phyloP scores from a whole-genome alignment of 2,329 filamentous ascomycete genomes.

The Aspergillus versicolor region DNA sequence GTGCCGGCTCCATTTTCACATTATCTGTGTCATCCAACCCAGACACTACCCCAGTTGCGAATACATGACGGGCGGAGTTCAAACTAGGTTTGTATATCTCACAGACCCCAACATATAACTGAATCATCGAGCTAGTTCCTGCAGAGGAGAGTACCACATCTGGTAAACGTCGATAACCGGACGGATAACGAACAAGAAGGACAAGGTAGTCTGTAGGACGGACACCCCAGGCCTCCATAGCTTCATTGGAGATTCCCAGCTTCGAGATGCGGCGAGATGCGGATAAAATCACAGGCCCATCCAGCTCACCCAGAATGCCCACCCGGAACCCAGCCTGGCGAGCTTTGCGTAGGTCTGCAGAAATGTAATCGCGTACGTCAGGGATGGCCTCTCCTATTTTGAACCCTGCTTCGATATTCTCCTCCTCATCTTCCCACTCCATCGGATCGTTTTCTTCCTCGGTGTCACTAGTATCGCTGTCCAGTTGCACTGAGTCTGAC shows the following conservation, averaged over 20 bases:
- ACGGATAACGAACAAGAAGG: conserved; percentile 65
- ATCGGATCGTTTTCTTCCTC: conserved; percentile 34
- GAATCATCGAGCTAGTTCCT: conserved; percentile 26
- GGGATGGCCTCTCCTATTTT: not conserved
- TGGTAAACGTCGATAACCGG: conserved; percentile 62
- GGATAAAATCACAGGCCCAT: conserved; percentile 57
- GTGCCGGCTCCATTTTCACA: conserved; percentile 32
- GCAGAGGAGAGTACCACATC: conserved; percentile 36
- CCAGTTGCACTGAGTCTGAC: conserved; percentile 11
- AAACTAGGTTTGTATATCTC: conserved; percentile 69
- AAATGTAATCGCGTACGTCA: conserved; percentile 38
- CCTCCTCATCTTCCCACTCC: conserved; percentile 28
- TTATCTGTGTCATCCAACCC: not conserved
- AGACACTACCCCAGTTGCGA: conserved; percentile 44
- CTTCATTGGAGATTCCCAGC: conserved; percentile 71
- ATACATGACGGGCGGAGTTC: conserved; percentile 54
- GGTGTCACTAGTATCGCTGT: conserved; percentile 22
- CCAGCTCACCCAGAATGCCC: conserved; percentile 58
- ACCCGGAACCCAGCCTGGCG: conserved; percentile 69
- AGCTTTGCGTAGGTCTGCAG: conserved; percentile 60
- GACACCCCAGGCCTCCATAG: conserved; percentile 75
- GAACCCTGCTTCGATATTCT: conserved; percentile 4
- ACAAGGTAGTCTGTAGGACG: conserved; percentile 67
- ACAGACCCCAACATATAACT: conserved; percentile 70
- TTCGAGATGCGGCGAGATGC: conserved; percentile 69